These are phyloP conservation scores for Pleomassaria siparia DNA, from an alignment of 2,329 filamentous ascomycete species.

Conservation along the genomic window DNA sequence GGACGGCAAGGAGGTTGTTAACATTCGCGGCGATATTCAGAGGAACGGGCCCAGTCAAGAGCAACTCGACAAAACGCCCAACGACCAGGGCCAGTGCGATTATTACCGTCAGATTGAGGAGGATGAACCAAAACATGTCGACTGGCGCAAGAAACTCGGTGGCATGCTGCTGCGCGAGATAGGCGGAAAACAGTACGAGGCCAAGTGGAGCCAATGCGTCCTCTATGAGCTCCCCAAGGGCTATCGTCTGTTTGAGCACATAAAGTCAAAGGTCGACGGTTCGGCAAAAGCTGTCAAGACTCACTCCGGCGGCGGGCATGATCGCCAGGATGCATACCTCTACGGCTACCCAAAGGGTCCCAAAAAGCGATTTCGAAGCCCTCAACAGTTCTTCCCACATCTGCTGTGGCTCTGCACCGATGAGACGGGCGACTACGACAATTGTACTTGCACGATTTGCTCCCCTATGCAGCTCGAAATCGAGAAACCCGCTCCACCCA, in stretches of 20 bases:
- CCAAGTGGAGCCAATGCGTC: conserved; percentile 49
- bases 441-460: conserved; percentile 61
- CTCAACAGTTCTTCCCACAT: conserved; percentile 62
- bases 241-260: conserved; percentile 61
- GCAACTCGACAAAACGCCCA: conserved; percentile 55
- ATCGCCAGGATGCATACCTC: conserved; percentile 61
- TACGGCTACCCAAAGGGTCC: conserved; percentile 61
- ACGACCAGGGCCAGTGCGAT: conserved; percentile 56
- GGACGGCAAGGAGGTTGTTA: conserved; percentile 53
- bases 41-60: conserved; percentile 55
- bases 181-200: conserved; percentile 39
- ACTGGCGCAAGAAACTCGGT: conserved; percentile 61
- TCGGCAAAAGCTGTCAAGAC: conserved; percentile 53
- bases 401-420: conserved; percentile 60
- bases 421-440: conserved; percentile 53
- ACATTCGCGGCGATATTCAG: conserved; percentile 51
- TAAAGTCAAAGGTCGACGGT: conserved; percentile 54
- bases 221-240: conserved; percentile 57
- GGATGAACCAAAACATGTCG: conserved; percentile 56
- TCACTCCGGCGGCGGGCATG: conserved; percentile 53
- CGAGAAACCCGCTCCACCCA: conserved; percentile 34
- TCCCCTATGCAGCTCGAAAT: conserved; percentile 55
- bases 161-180: conserved; percentile 59
- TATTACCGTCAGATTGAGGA: conserved; percentile 55
- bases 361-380: conserved; percentile 60